Conservation (phyloP, 345 rosid genomes). For the Sisymbrium altissimum region DNA sequence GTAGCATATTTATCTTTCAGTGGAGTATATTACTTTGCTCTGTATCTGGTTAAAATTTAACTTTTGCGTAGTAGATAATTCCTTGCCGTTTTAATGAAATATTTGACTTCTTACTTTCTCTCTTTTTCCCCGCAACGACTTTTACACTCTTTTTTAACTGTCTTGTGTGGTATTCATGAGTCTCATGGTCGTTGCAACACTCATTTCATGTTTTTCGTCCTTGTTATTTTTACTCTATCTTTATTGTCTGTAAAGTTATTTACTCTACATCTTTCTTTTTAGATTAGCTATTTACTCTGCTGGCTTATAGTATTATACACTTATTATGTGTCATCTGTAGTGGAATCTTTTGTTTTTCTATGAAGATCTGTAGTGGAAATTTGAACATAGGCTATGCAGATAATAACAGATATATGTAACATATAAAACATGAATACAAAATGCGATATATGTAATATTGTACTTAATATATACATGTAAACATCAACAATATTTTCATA, state of each 20-base stretch:
- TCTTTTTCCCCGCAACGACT: neutral
- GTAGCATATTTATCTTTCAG: too few relatives aligned
- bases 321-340: neutral
- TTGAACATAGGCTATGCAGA: neutral
- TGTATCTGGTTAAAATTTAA: too few relatives aligned
- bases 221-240: neutral
- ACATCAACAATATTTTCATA: too few relatives aligned
- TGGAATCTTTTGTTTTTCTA: too few relatives aligned
- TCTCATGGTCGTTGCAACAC: constrained; percentile 28
- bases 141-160: neutral
- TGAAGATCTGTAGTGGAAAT: neutral
- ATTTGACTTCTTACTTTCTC: neutral
- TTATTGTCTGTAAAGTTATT: constrained; percentile 5
- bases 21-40: neutral
- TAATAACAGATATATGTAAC: too few relatives aligned
- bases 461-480: too few relatives aligned
- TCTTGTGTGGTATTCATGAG: constrained; percentile 18
- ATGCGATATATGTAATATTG: too few relatives aligned
- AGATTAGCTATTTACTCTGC: neutral
- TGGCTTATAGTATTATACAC: neutral
- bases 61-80: neutral
- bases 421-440: too few relatives aligned
- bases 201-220: constrained; percentile 12
- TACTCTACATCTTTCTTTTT: neutral
- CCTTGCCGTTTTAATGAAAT: neutral